phyloP scores from a whole-genome alignment of 2,329 filamentous ascomycete genomes.

The Arthrobotrys iridis region DNA sequence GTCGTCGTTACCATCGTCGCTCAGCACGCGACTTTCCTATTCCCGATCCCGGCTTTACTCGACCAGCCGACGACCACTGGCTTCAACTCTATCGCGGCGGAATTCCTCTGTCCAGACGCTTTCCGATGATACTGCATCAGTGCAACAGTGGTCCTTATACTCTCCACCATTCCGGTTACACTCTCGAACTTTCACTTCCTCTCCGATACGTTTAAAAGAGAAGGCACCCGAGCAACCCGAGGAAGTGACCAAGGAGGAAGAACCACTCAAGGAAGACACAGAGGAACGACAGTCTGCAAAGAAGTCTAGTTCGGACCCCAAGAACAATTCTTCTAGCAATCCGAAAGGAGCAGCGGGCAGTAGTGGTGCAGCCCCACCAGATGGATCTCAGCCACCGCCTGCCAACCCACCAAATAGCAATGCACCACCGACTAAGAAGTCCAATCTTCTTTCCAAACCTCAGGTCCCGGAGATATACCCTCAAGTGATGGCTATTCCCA shows the following conservation, averaged over 20 bases:
- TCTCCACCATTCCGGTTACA: conserved; percentile 56
- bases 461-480: conserved; percentile 94
- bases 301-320: conserved; percentile 61
- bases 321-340: conserved; percentile 58
- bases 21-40: conserved; percentile 29
- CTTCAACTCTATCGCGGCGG: conserved; percentile 18
- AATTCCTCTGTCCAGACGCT: conserved; percentile 5
- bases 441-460: conserved; percentile 85
- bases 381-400: conserved; percentile 64
- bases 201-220: conserved; percentile 56
- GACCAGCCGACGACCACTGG: conserved; percentile 19
- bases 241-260: conserved; percentile 60
- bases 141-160: conserved; percentile 54
- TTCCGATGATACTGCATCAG: background rate
- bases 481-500: conserved; percentile 96
- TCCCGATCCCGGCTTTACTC: conserved; percentile 20
- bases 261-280: conserved; percentile 58
- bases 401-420: conserved; percentile 67
- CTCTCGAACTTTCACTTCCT: conserved; percentile 62
- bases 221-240: conserved; percentile 63
- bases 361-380: conserved; percentile 66
- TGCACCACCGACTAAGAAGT: conserved; percentile 66
- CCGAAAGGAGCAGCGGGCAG: conserved; percentile 69
- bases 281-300: conserved; percentile 66
- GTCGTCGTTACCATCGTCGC: conserved; percentile 13